A percentile compares a stretch with the other conserved stretches of the same genome.
These are phyloP conservation scores for Aspergillus intermedius DNA, from an alignment of 2,329 filamentous ascomycete genomes.

Conservation along the genomic window DNA sequence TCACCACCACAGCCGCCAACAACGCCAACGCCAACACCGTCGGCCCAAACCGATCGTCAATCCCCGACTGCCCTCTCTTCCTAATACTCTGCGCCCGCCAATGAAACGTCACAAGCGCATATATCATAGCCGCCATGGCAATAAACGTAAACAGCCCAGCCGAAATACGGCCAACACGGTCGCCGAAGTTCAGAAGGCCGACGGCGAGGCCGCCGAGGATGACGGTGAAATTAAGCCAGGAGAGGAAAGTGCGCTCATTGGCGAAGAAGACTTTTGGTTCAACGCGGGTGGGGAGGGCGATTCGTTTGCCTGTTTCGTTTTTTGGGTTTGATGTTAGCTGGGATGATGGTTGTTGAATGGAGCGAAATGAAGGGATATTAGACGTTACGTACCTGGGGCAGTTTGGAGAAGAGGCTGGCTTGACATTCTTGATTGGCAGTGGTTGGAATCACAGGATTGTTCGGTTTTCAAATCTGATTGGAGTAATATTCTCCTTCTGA, in stretches of 20 bases:
- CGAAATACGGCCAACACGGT: slow-evolving; percentile 86
- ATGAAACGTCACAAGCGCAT: slow-evolving; percentile 91
- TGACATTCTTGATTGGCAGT: slow-evolving; percentile 60
- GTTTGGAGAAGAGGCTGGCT: slow-evolving; percentile 94
- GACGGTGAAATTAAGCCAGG: slow-evolving; percentile 99
- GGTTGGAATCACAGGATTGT: too few relatives aligned
- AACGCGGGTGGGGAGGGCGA: slow-evolving; percentile 93
- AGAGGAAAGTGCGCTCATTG: slow-evolving; percentile 98
- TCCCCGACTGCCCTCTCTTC: slow-evolving; percentile 84
- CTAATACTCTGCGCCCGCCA: slow-evolving; percentile 94
- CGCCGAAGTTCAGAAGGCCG: slow-evolving; percentile 96
- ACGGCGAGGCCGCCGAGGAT: slow-evolving; percentile 94
- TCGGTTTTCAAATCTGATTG: too few relatives aligned
- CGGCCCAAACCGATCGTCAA: slow-evolving; percentile 92
- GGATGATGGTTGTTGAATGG: slow-evolving; percentile 1
- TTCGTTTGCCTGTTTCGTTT: slow-evolving; percentile 72
- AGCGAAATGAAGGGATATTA: background rate
- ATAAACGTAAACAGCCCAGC: slow-evolving; percentile 91
- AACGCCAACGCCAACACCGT: slow-evolving; percentile 83
- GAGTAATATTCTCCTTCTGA: too few relatives aligned
- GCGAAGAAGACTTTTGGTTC: slow-evolving; percentile 99
- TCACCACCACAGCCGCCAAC: slow-evolving; percentile 84
- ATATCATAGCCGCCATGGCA: slow-evolving; percentile 90
- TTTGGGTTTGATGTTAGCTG: background rate
- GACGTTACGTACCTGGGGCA: slow-evolving; percentile 64